Base-by-base conservation (phyloP, 129 eudicot species). In the Logfia minima region DNA sequence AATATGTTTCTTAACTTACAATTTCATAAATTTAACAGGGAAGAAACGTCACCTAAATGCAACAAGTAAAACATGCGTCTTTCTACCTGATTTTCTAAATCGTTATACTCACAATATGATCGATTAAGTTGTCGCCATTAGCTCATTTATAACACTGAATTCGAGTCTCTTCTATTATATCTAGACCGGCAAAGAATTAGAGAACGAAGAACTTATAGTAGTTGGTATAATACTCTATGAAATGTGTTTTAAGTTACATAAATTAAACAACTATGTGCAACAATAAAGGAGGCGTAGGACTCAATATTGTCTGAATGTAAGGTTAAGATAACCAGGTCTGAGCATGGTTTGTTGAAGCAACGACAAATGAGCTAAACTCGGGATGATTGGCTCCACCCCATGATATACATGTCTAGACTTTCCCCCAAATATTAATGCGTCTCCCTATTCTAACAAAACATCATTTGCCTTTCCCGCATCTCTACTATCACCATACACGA, bases 301-400 rank as follows among this genome's bases (percentile, higher is more conserved):
- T 24, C 66, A 61, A 24, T 22, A 61, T 61, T 61, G 31, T 24
- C 66, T 61, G 34, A 24, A 61, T 61, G 66, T 61, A 61, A 62
- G 67, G 35, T 62, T 41, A 41, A 41, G 48, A 41, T 14, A 4
- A 41, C 14, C 4, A 41, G 14, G 66, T 22, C 34, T 16, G 17
- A 62, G 67, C 67, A 24, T 10, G 31, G 5, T 60, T 22, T 60
- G 14, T 60, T 24, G 67, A 48, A 14, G 6, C 31, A 62, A 62
- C 3, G 35, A 6, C n/a, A 4, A 29, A 62, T 35, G 67, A 24
- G 67, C 67, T 24, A 35, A 62, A 24, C 24, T 60, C 31, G 17
- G 31, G 66, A 60, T 60, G 31, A 60, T 60, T 60, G 66, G 3
- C 66, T 60, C 23, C 66, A 22, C 6, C 31, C 66, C 31, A 22